These are phyloP conservation scores for Mycena amicta DNA, from an alignment of 768 basidiomycete genomes.

Conservation along the genomic window DNA sequence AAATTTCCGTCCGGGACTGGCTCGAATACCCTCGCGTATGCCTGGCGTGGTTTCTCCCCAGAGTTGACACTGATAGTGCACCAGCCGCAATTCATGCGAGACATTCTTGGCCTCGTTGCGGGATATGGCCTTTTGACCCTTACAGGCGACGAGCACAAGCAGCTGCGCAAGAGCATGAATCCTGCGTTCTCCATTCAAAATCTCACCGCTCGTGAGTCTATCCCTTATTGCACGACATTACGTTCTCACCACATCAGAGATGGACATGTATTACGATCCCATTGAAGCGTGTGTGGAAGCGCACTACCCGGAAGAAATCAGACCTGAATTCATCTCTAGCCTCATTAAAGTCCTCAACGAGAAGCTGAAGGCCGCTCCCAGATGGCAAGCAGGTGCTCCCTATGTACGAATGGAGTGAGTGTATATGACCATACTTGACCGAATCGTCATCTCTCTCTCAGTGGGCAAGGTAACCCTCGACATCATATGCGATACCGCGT, in stretches of 20 bases:
- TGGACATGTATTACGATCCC: conserved; percentile 49
- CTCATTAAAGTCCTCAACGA: conserved; percentile 40
- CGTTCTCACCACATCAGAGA: conserved; percentile 31
- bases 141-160: conserved; percentile 51
- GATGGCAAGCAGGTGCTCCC: conserved; percentile 32
- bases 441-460: too few species aligned
- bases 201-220: conserved; percentile 42
- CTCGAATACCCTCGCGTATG: conserved; percentile 46
- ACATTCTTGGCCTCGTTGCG: conserved; percentile 43
- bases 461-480: conserved; percentile 57
- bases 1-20: conserved; percentile 49
- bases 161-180: conserved; percentile 54
- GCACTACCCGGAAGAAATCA: too few species aligned
- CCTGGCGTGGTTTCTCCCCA: background rate
- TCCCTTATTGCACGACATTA: background rate
- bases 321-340: conserved; percentile 26
- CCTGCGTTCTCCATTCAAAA: conserved; percentile 53
- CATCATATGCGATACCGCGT: conserved; percentile 54
- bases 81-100: conserved; percentile 47
- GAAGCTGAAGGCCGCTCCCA: conserved; percentile 23
- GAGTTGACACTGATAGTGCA: too few species aligned
- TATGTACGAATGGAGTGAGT: conserved; percentile 52
- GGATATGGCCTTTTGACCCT: conserved; percentile 51
- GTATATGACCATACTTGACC: background rate
- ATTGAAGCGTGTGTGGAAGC: conserved; percentile 46